Evolutionary conservation across 768 basidiomycete species (phyloP).

Genomic region (Scleroderma bovista): DNA sequence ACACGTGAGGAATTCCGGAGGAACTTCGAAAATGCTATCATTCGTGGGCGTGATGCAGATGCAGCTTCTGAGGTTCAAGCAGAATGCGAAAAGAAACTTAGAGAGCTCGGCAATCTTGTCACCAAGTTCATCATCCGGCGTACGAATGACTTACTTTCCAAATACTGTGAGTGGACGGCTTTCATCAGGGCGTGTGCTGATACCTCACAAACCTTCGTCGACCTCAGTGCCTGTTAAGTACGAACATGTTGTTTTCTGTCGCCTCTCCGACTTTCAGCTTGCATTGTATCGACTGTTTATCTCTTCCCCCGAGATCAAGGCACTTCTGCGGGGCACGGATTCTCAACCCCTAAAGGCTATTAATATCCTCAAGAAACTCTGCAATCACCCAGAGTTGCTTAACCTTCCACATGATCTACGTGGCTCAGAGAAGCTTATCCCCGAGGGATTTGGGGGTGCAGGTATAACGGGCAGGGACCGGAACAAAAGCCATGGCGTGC

Average conservation of each 20-base stretch:
- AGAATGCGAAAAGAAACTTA: constrained; percentile 84
- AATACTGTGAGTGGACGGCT: constrained; percentile 65
- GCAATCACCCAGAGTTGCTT: constrained; percentile 91
- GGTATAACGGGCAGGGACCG: constrained; percentile 35
- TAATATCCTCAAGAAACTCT: constrained; percentile 89
- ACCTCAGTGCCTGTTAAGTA: constrained; percentile 93
- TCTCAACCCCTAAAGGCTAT: constrained; percentile 97
- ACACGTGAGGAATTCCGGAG: constrained; percentile 88
- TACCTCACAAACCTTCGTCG: constrained; percentile 7
- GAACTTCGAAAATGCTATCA: constrained; percentile 90
- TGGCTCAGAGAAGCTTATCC: constrained; percentile 77
- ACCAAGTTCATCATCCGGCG: constrained; percentile 93
- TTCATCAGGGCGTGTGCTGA: not conserved
- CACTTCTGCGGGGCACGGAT: constrained; percentile 76
- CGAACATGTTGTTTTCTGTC: constrained; percentile 95
- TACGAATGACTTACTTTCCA: constrained; percentile 91
- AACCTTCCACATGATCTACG: constrained; percentile 78
- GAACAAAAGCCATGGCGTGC: constrained; percentile 42
- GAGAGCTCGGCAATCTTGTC: constrained; percentile 82
- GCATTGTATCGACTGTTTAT: constrained; percentile 87
- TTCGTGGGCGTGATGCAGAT: constrained; percentile 84
- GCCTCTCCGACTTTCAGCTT: constrained; percentile 76
- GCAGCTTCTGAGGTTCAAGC: constrained; percentile 75
- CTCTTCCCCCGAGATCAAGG: constrained; percentile 87
- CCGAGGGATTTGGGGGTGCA: constrained; percentile 71